Evolutionary conservation across 257 asterid genomes (phyloP).

Genomic region (Sherardia arvensis): DNA sequence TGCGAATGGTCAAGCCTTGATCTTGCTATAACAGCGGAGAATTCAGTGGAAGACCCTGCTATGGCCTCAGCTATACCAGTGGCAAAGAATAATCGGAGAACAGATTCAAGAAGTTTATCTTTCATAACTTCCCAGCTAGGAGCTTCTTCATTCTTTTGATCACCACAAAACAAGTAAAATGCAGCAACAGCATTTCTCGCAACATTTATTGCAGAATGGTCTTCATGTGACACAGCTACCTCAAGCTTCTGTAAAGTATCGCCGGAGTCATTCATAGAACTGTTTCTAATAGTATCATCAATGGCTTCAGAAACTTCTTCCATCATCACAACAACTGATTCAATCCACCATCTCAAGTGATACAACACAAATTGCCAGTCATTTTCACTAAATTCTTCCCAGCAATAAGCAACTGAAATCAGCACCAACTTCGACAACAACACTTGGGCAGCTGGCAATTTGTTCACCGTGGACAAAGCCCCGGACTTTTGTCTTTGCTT

Average conservation of each 20-base stretch:
- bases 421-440: constrained; percentile 63
- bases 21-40: constrained; percentile 56
- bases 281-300: constrained; percentile 34
- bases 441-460: constrained; percentile 61
- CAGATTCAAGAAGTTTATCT: constrained; percentile 71
- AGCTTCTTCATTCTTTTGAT: constrained; percentile 29
- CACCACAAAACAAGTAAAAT: constrained; percentile 51
- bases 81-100: constrained; percentile 83
- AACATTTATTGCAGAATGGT: constrained; percentile 46
- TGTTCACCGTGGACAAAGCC: constrained; percentile 56
- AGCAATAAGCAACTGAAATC: constrained; percentile 80
- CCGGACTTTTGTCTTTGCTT: constrained; percentile 60
- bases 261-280: constrained; percentile 27
- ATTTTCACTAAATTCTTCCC: constrained; percentile 77
- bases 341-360: constrained; percentile 86
- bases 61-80: constrained; percentile 76
- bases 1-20: constrained; percentile 55
- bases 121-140: constrained; percentile 64
- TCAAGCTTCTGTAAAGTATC: constrained; percentile 38
- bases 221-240: constrained; percentile 28
- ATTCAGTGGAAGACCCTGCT: constrained; percentile 46
- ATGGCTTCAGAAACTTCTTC: constrained; percentile 83
- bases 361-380: constrained; percentile 86
- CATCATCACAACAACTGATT: constrained; percentile 63
- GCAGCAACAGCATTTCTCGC: constrained; percentile 79